Percentiles rank a stretch among this genome's conserved stretches.
Evolutionary conservation across 2,329 filamentous ascomycete species (phyloP).

Genomic region (Ophiostoma himal-ulmi): DNA sequence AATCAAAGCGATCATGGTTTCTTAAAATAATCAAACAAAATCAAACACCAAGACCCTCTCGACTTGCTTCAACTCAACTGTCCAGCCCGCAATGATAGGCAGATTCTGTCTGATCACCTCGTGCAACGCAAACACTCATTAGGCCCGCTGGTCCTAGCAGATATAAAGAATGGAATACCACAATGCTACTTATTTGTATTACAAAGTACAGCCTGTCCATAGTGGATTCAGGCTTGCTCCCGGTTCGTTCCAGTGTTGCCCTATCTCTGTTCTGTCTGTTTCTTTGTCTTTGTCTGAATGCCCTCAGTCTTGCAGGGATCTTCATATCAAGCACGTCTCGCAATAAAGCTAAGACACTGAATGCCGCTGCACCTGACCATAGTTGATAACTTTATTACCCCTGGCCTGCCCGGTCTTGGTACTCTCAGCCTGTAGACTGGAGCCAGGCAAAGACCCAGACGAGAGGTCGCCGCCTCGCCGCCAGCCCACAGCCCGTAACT

Average conservation of each 20-base stretch:
- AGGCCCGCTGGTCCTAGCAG: not conserved
- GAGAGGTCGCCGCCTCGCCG: not conserved
- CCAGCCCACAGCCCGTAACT: not conserved
- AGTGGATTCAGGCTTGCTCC: not conserved
- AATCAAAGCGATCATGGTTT: not conserved
- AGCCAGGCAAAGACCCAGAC: not conserved
- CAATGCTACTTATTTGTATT: not conserved
- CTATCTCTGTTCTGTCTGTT: not conserved
- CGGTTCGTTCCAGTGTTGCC: not conserved
- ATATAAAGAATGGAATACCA: too few relatives aligned
- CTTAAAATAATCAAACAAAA: not conserved
- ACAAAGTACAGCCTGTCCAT: not conserved
- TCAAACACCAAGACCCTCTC: not conserved
- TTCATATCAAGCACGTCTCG: not conserved
- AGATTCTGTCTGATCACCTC: conserved; percentile 1
- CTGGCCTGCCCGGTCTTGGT: not conserved
- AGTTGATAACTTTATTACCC: conserved; percentile 5
- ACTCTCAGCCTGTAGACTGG: not conserved
- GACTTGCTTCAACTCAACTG: not conserved
- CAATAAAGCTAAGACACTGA: not conserved
- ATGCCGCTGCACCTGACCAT: not conserved
- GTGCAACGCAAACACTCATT: not conserved
- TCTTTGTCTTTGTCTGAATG: not conserved
- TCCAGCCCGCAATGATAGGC: conserved; percentile 2
- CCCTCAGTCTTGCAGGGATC: not conserved